Conservation (phyloP, 805 yeast genomes). For the Candida hispaniensis region DNA sequence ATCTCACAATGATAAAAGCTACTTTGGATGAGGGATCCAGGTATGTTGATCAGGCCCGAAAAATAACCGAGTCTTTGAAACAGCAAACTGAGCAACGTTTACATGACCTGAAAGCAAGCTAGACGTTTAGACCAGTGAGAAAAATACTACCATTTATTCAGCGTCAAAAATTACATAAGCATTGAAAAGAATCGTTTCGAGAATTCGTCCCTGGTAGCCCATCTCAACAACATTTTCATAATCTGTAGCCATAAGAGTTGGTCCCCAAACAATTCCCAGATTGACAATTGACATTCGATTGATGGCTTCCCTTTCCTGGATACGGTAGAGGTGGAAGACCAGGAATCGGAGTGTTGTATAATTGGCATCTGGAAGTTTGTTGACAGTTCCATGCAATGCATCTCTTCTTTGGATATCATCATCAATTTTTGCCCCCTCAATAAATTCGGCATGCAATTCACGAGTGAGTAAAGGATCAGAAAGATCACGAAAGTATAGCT, state of each 20-base stretch:
- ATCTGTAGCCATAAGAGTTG: slow-evolving; percentile 63
- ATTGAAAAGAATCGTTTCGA: slow-evolving; percentile 74
- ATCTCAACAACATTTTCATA: slow-evolving; percentile 59
- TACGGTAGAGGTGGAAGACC: slow-evolving; percentile 72
- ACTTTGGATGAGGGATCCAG: slow-evolving; percentile 7
- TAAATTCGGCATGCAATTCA: slow-evolving; percentile 49
- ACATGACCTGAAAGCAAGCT: slow-evolving; percentile 4
- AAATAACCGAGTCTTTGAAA: slow-evolving; percentile 1
- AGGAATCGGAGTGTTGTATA: slow-evolving; percentile 83
- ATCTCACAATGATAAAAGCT: slow-evolving; percentile 4
- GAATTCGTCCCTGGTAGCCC: slow-evolving; percentile 61
- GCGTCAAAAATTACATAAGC: slow-evolving; percentile 74
- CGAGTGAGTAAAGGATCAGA: slow-evolving; percentile 78
- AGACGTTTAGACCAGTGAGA: no score
- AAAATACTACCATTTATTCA: no score
- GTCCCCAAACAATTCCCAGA: slow-evolving; percentile 91
- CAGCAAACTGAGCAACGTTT: neutral
- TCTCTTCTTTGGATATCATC: slow-evolving; percentile 57
- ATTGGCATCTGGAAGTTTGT: slow-evolving; percentile 86
- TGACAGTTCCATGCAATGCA: slow-evolving; percentile 72
- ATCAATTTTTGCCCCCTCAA: slow-evolving; percentile 59
- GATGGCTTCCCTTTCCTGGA: slow-evolving; percentile 47
- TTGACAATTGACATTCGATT: slow-evolving; percentile 79
- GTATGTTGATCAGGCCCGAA: slow-evolving; percentile 1
- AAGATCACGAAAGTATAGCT: slow-evolving; percentile 68